phyloP scores from a whole-genome alignment of 345 rosid genomes.

The Heritiera fomes region DNA sequence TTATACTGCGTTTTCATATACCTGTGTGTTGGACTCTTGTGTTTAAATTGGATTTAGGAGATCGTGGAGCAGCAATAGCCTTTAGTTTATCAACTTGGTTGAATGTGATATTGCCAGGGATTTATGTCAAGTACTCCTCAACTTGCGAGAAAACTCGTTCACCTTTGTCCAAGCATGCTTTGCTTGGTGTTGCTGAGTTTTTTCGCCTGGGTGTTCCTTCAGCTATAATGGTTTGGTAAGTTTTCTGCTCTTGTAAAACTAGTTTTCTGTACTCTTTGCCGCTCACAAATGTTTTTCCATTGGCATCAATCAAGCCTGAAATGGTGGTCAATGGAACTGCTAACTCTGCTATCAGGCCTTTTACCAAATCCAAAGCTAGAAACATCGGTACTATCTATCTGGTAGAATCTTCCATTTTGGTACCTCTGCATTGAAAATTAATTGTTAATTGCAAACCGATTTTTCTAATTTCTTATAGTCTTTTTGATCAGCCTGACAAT shows the following conservation, averaged over 20 bases:
- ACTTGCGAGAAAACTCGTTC: conserved; percentile 36
- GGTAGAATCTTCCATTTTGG: conserved; percentile 25
- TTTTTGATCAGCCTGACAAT: conserved; percentile 11
- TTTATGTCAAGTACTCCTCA: conserved; percentile 33
- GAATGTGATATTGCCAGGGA: conserved; percentile 36
- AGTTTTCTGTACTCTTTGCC: neutral
- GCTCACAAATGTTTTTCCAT: neutral
- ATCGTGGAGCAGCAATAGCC: conserved; percentile 39
- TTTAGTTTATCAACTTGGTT: conserved; percentile 41
- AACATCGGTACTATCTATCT: conserved; percentile 56
- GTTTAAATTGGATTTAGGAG: conserved; percentile 32
- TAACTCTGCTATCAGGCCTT: conserved; percentile 43
- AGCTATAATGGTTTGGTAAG: conserved; percentile 42
- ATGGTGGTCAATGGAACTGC: conserved; percentile 65
- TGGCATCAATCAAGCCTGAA: conserved; percentile 37
- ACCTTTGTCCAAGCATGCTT: conserved; percentile 10
- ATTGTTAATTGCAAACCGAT: neutral
- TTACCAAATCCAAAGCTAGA: conserved; percentile 49
- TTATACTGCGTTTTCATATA: conserved; percentile 30
- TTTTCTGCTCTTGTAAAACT: neutral
- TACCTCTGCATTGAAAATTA: neutral
- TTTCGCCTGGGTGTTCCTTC: conserved; percentile 39
- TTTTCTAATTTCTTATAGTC: neutral
- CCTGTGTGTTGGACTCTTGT: conserved; percentile 44
- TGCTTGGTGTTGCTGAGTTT: conserved; percentile 28